These are phyloP conservation scores for Russula ochroleuca DNA, from an alignment of 768 basidiomycete species.

Conservation along the genomic window DNA sequence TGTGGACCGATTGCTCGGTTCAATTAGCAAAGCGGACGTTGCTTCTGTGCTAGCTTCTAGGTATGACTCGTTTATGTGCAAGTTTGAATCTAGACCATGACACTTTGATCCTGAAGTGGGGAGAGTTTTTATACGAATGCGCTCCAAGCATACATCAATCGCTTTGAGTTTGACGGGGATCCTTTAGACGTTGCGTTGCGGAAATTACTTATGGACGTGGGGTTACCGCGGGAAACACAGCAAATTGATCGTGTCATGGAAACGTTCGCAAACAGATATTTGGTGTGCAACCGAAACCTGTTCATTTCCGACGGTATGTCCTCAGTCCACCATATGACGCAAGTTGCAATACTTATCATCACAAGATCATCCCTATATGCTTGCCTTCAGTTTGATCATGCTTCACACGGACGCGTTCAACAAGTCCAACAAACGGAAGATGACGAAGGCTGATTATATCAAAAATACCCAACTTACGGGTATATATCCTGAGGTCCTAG, in stretches of 20 bases:
- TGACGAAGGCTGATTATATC: constrained; percentile 92
- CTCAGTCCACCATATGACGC: not conserved
- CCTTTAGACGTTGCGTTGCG: constrained; percentile 91
- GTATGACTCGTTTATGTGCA: constrained; percentile 39
- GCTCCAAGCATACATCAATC: constrained; percentile 63
- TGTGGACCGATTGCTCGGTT: constrained; percentile 55
- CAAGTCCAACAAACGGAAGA: constrained; percentile 94
- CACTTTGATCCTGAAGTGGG: constrained; percentile 43
- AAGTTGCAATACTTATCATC: constrained; percentile 9
- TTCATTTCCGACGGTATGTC: constrained; percentile 70
- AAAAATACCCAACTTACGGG: constrained; percentile 89
- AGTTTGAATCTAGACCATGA: constrained; percentile 6
- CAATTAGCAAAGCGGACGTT: constrained; percentile 73
- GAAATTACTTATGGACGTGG: constrained; percentile 83
- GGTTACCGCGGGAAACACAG: constrained; percentile 92
- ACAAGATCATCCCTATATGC: constrained; percentile 90
- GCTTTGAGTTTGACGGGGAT: constrained; percentile 73
- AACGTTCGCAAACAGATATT: constrained; percentile 84
- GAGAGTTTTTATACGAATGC: constrained; percentile 68
- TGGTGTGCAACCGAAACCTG: constrained; percentile 74
- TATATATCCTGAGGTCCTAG: constrained; percentile 74
- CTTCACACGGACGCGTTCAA: constrained; percentile 98
- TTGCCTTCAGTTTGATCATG: constrained; percentile 98
- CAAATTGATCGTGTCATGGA: constrained; percentile 98
- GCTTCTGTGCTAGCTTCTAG: constrained; percentile 76